Percentiles rank a stretch among this genome's conserved stretches.
phyloP scores from a whole-genome alignment of 805 yeast species.

The Candida koratica region DNA sequence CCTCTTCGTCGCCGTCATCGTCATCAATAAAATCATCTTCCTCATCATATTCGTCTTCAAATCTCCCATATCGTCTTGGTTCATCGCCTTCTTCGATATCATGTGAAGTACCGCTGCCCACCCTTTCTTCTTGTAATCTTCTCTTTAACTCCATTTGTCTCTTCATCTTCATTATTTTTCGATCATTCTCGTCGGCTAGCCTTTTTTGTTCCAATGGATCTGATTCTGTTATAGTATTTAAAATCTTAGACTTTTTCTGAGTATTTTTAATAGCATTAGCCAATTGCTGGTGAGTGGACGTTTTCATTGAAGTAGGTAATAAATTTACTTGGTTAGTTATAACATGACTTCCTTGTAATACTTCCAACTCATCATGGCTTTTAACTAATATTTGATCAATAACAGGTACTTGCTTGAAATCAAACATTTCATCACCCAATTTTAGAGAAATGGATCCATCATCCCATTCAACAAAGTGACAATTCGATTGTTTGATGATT shows the following conservation, averaged over 20 bases:
- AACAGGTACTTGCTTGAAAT: slow-evolving; percentile 59
- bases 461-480: slow-evolving; percentile 89
- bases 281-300: slow-evolving; percentile 75
- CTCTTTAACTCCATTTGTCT: slow-evolving; percentile 62
- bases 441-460: slow-evolving; percentile 87
- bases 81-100: slow-evolving; percentile 24
- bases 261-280: slow-evolving; percentile 62
- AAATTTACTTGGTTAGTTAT: slow-evolving; percentile 66
- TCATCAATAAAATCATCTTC: slow-evolving; percentile 44
- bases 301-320: slow-evolving; percentile 86
- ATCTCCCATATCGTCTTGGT: slow-evolving; percentile 35
- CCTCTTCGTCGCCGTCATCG: slow-evolving; percentile 43
- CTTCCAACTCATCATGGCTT: slow-evolving; percentile 66
- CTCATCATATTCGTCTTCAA: slow-evolving; percentile 36
- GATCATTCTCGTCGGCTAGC: slow-evolving; percentile 60
- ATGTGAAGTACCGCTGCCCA: slow-evolving; percentile 20
- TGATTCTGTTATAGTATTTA: slow-evolving; percentile 49
- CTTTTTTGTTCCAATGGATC: slow-evolving; percentile 72
- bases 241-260: slow-evolving; percentile 46
- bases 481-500: slow-evolving; percentile 79
- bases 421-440: slow-evolving; percentile 84
- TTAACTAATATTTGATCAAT: slow-evolving; percentile 70
- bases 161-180: slow-evolving; percentile 55
- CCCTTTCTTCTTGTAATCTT: slow-evolving; percentile 55
- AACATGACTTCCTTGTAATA: slow-evolving; percentile 64